Percentiles rank a stretch among this genome's conserved stretches.
phyloP scores from a whole-genome alignment of 2,329 filamentous ascomycete genomes.

The Paracoccidioides brasiliensis region DNA sequence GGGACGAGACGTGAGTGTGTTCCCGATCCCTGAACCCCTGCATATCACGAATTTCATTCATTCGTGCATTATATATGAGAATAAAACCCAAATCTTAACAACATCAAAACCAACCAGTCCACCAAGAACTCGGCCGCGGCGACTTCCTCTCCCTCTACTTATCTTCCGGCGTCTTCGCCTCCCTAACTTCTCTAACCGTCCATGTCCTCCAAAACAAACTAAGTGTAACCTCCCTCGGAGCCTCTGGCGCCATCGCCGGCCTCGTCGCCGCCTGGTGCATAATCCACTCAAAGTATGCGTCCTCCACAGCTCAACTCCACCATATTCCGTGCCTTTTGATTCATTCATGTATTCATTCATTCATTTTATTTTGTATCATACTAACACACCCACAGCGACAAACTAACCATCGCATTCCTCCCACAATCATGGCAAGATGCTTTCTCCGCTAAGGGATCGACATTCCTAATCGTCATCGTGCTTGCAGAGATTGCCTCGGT shows the following conservation, averaged over 20 bases:
- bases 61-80: constrained; percentile 1
- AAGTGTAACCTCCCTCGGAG: constrained; percentile 36
- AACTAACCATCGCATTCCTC: constrained; percentile 30
- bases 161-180: constrained; percentile 35
- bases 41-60: background rate
- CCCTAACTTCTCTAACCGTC: constrained; percentile 33
- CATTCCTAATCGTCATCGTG: constrained; percentile 24
- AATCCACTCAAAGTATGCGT: constrained; percentile 32
- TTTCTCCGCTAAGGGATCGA: constrained; percentile 30
- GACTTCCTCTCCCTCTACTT: constrained; percentile 43
- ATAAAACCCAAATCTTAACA: constrained; percentile 4
- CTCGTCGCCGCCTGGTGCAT: constrained; percentile 39
- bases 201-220: constrained; percentile 34
- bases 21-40: background rate
- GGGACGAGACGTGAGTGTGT: constrained; percentile 35
- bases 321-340: background rate
- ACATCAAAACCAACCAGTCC: constrained; percentile 23
- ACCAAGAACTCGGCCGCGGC: constrained; percentile 44
- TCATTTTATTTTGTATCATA: background rate
- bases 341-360: background rate
- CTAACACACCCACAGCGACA: constrained; percentile 20
- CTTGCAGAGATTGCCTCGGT: constrained; percentile 24
- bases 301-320: background rate
- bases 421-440: constrained; percentile 27
- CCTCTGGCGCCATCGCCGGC: constrained; percentile 39